Evolutionary conservation across 2,329 filamentous ascomycete genomes (phyloP), one percentile per base, ranked within the genome.

Genomic region (Fusarium sp.): DNA sequence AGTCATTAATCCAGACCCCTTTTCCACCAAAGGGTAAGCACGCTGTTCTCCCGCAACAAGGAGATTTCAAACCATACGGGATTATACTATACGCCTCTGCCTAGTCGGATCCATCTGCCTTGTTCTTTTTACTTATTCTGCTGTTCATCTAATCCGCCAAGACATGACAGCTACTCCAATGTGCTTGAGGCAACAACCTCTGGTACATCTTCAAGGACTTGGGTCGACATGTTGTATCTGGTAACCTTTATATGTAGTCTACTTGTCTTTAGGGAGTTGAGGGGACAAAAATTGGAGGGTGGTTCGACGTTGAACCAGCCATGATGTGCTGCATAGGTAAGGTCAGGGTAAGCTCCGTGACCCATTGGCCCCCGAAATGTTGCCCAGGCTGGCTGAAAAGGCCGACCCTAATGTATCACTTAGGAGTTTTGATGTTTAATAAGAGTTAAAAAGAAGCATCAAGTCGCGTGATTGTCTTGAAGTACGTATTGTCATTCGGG

Each of bases 261-360:
- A 68, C 71, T 72, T 71, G 73, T 67, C 68, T 72, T 60, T 24
- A 47, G 47, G 66, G 62, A 60, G 53, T 72, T 28, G 44, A 23
- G 54, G 51, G 56, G 50, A n/a, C 51, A 54, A 65, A 50, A 58
- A 48, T 32, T 32, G 43, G 60, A 53, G 55, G 49, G 51, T 42
- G 42, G 46, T 54, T 53, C 62, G 32, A 56, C 40, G 40, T 53
- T 52, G 46, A 72, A 67, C 40, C 57, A 44, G 68, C 59, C 34
- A 62, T 61, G 61, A 66, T 52, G 67, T 55, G 58, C 53, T 68
- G 40, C 55, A 62, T 75, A 83, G 82, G 83, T 84, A 84, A 84
- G 82, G 82, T 85, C 81, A 83, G 83, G 83, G 83, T 85, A 85
- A 85, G 76, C 72, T 78, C 77, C 72, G 73, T 75, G 67, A 77